Conservation (phyloP, 768 basidiomycete genomes). For the Amanita jacksonii region DNA sequence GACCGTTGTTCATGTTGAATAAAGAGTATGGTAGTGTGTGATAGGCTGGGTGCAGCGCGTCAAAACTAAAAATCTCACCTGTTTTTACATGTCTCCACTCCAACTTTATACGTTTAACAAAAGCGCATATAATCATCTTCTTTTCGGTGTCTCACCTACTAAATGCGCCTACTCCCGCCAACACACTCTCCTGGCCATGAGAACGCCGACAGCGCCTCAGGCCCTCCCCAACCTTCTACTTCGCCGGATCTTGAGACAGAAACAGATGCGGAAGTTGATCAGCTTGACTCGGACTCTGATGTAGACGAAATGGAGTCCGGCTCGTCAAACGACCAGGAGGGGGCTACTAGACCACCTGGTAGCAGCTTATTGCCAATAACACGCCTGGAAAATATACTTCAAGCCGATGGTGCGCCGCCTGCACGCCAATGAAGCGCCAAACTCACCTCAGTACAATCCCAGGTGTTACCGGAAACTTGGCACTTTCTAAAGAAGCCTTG, state of each 20-base stretch:
- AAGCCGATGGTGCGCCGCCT: conserved; percentile 56
- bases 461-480: conserved; percentile 53
- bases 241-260: conserved; percentile 31
- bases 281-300: conserved; percentile 51
- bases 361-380: conserved; percentile 57
- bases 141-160: background rate
- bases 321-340: conserved; percentile 17
- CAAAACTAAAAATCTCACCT: too few relatives aligned
- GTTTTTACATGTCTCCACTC: conserved; percentile 2
- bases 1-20: conserved; percentile 37
- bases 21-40: background rate
- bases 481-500: conserved; percentile 66
- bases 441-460: conserved; percentile 10
- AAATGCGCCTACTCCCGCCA: conserved; percentile 1
- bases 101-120: conserved; percentile 1
- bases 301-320: conserved; percentile 27
- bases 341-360: conserved; percentile 37
- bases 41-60: background rate
- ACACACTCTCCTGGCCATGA: background rate
- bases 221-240: conserved; percentile 11
- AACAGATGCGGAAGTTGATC: conserved; percentile 53
- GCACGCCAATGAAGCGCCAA: background rate
- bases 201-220: conserved; percentile 1
- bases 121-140: conserved; percentile 1
- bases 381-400: conserved; percentile 67